A percentile compares a stretch with the other conserved stretches of the same genome.
These are phyloP conservation scores for Rhizophagus sp. DNA, from an alignment of 192 early-diverging fungal genomes.

Conservation along the genomic window DNA sequence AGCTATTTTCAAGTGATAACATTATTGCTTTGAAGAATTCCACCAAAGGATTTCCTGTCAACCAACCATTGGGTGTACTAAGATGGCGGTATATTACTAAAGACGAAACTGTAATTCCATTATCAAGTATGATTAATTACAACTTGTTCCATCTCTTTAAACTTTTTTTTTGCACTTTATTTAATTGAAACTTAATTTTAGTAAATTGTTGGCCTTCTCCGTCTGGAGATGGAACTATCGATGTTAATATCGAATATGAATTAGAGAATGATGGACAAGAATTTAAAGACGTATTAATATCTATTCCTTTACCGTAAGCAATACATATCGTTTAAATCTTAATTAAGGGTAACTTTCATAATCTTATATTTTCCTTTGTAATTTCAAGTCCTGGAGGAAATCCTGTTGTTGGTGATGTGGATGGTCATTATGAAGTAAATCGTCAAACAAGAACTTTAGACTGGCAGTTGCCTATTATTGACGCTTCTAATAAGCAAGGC, in stretches of 20 bases:
- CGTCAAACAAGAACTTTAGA: conserved; percentile 67
- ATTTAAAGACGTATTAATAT: conserved; percentile 84
- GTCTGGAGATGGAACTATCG: conserved; percentile 79
- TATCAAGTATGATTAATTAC: conserved; percentile 60
- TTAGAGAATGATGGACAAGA: conserved; percentile 74
- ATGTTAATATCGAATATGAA: conserved; percentile 98
- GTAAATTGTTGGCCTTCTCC: conserved; percentile 99
- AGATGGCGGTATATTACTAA: conserved; percentile 85
- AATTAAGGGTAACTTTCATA: not conserved
- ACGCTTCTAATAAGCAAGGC: conserved; percentile 73
- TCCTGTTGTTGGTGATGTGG: conserved; percentile 78
- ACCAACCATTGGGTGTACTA: conserved; percentile 81
- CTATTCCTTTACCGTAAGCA: conserved; percentile 80
- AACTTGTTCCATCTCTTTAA: not conserved
- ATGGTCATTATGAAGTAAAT: conserved; percentile 82
- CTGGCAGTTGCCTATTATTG: conserved; percentile 86
- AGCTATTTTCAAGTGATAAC: conserved; percentile 68
- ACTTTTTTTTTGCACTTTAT: not conserved
- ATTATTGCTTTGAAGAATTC: conserved; percentile 82
- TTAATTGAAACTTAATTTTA: conserved; percentile 33
- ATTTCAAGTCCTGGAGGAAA: conserved; percentile 56
- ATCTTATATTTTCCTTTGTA: not conserved
- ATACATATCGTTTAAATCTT: not conserved
- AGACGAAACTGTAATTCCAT: conserved; percentile 83
- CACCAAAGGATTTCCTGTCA: conserved; percentile 80